Conservation (phyloP, 768 basidiomycete species). For the Pleurotus citrinopileatus region DNA sequence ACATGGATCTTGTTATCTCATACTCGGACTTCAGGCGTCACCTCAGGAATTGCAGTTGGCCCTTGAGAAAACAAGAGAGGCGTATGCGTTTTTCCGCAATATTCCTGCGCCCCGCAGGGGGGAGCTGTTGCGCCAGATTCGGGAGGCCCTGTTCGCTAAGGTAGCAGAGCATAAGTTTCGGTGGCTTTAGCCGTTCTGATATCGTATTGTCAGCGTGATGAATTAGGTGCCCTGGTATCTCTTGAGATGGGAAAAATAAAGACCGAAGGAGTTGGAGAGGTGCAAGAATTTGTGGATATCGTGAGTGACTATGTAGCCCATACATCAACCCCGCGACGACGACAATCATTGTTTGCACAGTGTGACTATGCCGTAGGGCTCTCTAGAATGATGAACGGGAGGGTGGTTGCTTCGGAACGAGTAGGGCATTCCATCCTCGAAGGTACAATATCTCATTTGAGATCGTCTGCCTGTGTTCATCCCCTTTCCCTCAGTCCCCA, state of each 20-base stretch:
- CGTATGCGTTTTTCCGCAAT: constrained; percentile 64
- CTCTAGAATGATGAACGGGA: constrained; percentile 92
- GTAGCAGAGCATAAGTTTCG: constrained; percentile 29
- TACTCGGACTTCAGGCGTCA: constrained; percentile 46
- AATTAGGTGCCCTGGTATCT: constrained; percentile 78
- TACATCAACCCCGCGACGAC: constrained; percentile 1
- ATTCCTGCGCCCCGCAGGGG: constrained; percentile 88
- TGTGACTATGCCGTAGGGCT: constrained; percentile 94
- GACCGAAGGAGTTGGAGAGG: constrained; percentile 89
- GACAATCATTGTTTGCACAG: constrained; percentile 34
- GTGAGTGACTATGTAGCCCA: constrained; percentile 43
- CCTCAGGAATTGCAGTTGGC: constrained; percentile 69
- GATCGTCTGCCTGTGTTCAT: constrained; percentile 17
- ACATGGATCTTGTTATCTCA: constrained; percentile 13
- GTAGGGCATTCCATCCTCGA: constrained; percentile 90
- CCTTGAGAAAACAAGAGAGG: constrained; percentile 69
- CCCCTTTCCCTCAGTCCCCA: constrained; percentile 61
- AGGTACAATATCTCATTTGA: constrained; percentile 40
- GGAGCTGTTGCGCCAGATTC: constrained; percentile 83
- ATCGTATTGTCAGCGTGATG: constrained; percentile 53
- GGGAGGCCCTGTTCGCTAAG: constrained; percentile 78
- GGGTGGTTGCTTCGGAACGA: constrained; percentile 83
- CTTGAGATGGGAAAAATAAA: constrained; percentile 92
- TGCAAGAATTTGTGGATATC: constrained; percentile 94
- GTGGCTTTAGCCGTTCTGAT: constrained; percentile 12